These are phyloP conservation scores for Parsonsia alboflavescens DNA, from an alignment of 257 asterid species.

Conservation along the genomic window DNA sequence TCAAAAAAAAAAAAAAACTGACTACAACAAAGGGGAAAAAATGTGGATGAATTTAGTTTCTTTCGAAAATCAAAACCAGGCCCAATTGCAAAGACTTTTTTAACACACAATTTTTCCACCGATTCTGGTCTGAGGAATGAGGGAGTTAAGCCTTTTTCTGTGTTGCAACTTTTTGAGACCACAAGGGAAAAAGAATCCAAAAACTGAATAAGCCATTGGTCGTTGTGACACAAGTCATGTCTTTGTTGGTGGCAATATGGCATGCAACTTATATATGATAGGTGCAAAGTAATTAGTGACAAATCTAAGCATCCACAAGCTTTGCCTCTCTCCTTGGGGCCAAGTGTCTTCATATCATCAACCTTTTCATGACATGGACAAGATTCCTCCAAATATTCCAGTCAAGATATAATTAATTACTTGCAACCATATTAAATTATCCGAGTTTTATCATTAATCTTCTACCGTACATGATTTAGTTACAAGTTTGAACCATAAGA, in stretches of 20 bases:
- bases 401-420: too few species aligned
- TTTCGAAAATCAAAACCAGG: not conserved
- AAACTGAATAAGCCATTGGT: not conserved
- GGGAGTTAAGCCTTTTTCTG: not conserved
- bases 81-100: not conserved
- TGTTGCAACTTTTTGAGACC: slow-evolving; percentile 27
- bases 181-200: not conserved
- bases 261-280: slow-evolving; percentile 11
- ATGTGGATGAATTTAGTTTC: not conserved
- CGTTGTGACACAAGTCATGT: slow-evolving; percentile 18
- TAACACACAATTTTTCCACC: not conserved
- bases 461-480: too few species aligned
- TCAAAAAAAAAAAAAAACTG: too few species aligned
- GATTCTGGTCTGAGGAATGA: not conserved
- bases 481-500: too few species aligned
- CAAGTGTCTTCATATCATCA: slow-evolving; percentile 15
- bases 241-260: slow-evolving; percentile 13
- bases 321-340: slow-evolving; percentile 6
- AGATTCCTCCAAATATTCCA: too few species aligned
- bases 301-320: slow-evolving; percentile 15
- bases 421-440: too few species aligned
- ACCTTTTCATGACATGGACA: too few species aligned
- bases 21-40: not conserved
- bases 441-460: too few species aligned
- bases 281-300: slow-evolving; percentile 10